A percentile compares a stretch with the other conserved stretches of the same genome.
These are phyloP conservation scores for Aspergillus neotritici DNA, from an alignment of 2,329 filamentous ascomycete genomes.

Conservation along the genomic window DNA sequence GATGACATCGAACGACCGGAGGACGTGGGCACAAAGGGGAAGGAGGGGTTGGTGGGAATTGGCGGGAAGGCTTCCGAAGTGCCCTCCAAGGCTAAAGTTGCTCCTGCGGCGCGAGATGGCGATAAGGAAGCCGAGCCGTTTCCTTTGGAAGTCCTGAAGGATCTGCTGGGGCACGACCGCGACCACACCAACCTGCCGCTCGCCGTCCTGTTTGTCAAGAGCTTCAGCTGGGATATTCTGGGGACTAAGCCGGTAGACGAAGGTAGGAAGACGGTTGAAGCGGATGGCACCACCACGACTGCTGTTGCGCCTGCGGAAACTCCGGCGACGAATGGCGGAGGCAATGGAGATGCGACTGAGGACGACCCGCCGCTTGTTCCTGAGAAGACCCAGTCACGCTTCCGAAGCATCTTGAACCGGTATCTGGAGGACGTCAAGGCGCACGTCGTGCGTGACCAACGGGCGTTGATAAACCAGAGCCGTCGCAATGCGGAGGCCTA, in stretches of 20 bases:
- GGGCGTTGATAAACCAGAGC: constrained; percentile 76
- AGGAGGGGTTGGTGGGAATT: constrained; percentile 43
- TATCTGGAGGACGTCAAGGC: constrained; percentile 92
- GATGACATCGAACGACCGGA: constrained; percentile 62
- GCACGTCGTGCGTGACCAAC: constrained; percentile 86
- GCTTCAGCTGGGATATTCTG: constrained; percentile 91
- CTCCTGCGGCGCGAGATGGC: constrained; percentile 51
- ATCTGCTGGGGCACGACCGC: constrained; percentile 85
- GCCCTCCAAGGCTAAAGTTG: constrained; percentile 58
- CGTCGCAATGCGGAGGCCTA: constrained; percentile 96
- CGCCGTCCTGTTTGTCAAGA: constrained; percentile 91
- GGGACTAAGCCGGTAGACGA: constrained; percentile 70
- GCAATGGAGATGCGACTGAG: constrained; percentile 38
- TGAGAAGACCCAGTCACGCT: constrained; percentile 74
- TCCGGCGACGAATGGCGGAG: constrained; percentile 44
- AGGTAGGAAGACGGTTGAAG: constrained; percentile 75
- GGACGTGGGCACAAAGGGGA: constrained; percentile 51
- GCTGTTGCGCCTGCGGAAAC: constrained; percentile 41
- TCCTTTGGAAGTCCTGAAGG: constrained; percentile 94
- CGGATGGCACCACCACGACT: constrained; percentile 65
- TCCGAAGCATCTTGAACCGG: constrained; percentile 74
- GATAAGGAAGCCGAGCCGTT: constrained; percentile 78
- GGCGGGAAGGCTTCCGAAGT: constrained; percentile 47
- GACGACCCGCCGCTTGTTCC: constrained; percentile 70
- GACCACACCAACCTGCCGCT: constrained; percentile 88